Base-by-base conservation (phyloP, 169 alveolate species). In the Plasmodium fragile region DNA sequence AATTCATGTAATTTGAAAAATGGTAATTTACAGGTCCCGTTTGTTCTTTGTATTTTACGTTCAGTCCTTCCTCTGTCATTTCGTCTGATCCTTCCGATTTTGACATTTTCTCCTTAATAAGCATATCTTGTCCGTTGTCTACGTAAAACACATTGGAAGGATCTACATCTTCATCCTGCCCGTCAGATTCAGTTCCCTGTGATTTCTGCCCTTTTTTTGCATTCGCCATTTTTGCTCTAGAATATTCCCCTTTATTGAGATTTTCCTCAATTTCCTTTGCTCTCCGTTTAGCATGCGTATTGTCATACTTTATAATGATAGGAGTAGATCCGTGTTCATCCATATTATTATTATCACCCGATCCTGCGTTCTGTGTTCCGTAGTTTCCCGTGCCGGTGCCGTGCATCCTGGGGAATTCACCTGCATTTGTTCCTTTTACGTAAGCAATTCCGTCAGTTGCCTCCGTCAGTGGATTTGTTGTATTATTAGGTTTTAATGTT, bases 101-200 rank as follows among this genome's bases (percentile, higher is more conserved):
- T 3, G 52, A 28, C 65, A 52, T 25, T 10, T 85, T 85, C 79
- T 85, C 93, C 69, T 85, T 85, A 43, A 77, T 73, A 28, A 30
- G 28, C 79, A 45, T 85, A 73, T 85, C 93, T 85, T 85, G 93
- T 49, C 81, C 93, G 79, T 85, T 85, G 41, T 85, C 93, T 49
- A 30, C 78, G 59, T 73, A 85, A 75, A 45, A 85, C 11, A 69
- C 52, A 8, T 22, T 73, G 77, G 65, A 13, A 8, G 32, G 0
- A 28, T 49, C 81, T 73, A n/a, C 79, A 75, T 52, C 80, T 52
- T 80, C 73, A 34, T 77, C 85, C 0, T 41, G 43, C 1, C 36
- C 39, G 71, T 82, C 92, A n/a, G 92, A 82, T 28, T 72, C 41
- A 22, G 8, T 11, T 41, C 92, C 83, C 18, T 4, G 16, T 2